Conservation (phyloP, 2,329 filamentous ascomycete genomes). For the Xylaria sp. region DNA sequence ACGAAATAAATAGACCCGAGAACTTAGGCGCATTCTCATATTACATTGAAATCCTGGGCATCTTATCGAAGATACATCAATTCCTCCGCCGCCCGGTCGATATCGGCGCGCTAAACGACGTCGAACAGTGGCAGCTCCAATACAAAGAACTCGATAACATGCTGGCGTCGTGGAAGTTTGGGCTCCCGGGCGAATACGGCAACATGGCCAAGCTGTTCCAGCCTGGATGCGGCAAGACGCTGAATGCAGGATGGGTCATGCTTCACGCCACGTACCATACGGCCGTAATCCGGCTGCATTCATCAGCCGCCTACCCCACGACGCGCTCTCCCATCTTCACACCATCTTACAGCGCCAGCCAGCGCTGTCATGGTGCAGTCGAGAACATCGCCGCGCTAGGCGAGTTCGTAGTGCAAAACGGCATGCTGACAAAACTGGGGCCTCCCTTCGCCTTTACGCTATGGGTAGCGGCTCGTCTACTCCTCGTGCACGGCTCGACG, state of each 20-base stretch:
- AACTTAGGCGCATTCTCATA: conserved; percentile 90
- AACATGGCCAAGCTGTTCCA: conserved; percentile 85
- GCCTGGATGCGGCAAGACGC: conserved; percentile 72
- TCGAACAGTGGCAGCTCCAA: conserved; percentile 88
- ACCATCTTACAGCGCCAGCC: conserved; percentile 85
- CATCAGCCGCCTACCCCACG: conserved; percentile 91
- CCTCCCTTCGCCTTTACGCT: conserved; percentile 92
- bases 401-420: conserved; percentile 80
- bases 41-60: conserved; percentile 89
- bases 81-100: conserved; percentile 92
- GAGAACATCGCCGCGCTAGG: conserved; percentile 83
- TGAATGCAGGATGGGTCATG: conserved; percentile 90
- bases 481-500: conserved; percentile 90
- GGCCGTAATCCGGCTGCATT: conserved; percentile 89
- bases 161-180: conserved; percentile 84
- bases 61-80: conserved; percentile 86
- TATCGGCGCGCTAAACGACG: conserved; percentile 83
- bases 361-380: conserved; percentile 84
- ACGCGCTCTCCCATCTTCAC: conserved; percentile 90
- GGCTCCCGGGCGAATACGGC: conserved; percentile 83
- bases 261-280: conserved; percentile 91
- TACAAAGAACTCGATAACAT: conserved; percentile 87
- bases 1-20: conserved; percentile 75
- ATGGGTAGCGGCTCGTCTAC: conserved; percentile 88
- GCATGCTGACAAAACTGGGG: conserved; percentile 81